Percentiles rank a stretch among this genome's conserved stretches.
Conservation (phyloP, 164 flowering plant genomes). For the Nymphaea colorata region DNA sequence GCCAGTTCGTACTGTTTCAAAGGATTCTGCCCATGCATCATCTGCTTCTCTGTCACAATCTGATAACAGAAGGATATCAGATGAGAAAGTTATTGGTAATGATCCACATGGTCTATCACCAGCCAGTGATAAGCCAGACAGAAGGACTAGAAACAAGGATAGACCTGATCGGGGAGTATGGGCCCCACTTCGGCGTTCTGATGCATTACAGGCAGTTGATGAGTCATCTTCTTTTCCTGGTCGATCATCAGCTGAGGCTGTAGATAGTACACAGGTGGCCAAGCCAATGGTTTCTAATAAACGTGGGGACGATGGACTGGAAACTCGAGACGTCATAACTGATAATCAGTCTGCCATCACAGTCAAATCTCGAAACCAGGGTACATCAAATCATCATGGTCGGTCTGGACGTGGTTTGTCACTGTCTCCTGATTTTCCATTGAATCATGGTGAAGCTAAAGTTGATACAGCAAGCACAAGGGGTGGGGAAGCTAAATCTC, state of each 20-base stretch:
- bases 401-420: neutral
- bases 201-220: constrained; percentile 51
- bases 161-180: constrained; percentile 84
- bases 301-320: neutral
- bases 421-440: neutral
- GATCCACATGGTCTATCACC: constrained; percentile 25
- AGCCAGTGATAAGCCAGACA: constrained; percentile 47
- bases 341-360: neutral
- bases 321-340: neutral
- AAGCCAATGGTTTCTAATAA: neutral
- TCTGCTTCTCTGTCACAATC: constrained; percentile 4
- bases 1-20: constrained; percentile 18
- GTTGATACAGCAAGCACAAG: constrained; percentile 14
- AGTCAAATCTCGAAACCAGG: neutral
- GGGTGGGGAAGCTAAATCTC: neutral
- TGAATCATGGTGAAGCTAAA: constrained; percentile 21
- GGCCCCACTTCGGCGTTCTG: constrained; percentile 74
- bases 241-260: neutral
- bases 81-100: constrained; percentile 31
- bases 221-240: constrained; percentile 26
- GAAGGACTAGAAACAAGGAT: constrained; percentile 56
- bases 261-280: neutral
- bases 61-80: constrained; percentile 34
- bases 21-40: constrained; percentile 10
- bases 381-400: neutral